Conservation (phyloP, 164 flowering plant genomes). For the Amborella trichopoda region DNA sequence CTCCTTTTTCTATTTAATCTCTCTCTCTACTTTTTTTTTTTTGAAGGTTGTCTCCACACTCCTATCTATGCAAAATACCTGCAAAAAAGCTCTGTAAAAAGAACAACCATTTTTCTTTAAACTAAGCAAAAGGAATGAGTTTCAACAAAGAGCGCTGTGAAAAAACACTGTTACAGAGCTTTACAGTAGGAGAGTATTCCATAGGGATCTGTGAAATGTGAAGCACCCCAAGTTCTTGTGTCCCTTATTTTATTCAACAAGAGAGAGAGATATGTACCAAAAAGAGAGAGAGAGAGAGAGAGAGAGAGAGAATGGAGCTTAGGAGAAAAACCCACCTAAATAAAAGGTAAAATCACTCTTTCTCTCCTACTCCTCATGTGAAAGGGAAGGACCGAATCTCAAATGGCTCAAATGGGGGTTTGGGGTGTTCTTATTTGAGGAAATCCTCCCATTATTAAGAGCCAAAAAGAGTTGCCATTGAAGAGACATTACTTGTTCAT, state of each 20-base stretch:
- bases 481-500: slow-evolving; percentile 3
- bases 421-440: too few species aligned
- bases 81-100: slow-evolving; percentile 14
- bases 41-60: too few species aligned
- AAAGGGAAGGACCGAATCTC: background rate
- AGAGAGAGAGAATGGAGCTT: too few species aligned
- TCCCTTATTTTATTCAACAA: background rate
- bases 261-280: background rate
- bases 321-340: too few species aligned
- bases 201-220: slow-evolving; percentile 81
- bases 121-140: slow-evolving; percentile 68
- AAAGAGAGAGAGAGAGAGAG: background rate
- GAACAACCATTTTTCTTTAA: slow-evolving; percentile 39
- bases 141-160: slow-evolving; percentile 36
- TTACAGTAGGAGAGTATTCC: slow-evolving; percentile 21
- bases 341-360: too few species aligned
- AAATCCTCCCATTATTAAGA: background rate
- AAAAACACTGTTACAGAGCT: too few species aligned
- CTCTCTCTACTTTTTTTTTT: too few species aligned
- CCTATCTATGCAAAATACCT: slow-evolving; percentile 5
- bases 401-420: slow-evolving; percentile 3
- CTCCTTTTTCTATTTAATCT: too few species aligned
- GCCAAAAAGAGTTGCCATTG: background rate
- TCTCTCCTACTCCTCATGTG: background rate
- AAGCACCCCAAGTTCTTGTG: slow-evolving; percentile 18